Percentiles rank a stretch among this genome's conserved stretches.
Evolutionary conservation across 2,329 filamentous ascomycete species (phyloP).

Genomic region (Xylariomycetidae sp.): DNA sequence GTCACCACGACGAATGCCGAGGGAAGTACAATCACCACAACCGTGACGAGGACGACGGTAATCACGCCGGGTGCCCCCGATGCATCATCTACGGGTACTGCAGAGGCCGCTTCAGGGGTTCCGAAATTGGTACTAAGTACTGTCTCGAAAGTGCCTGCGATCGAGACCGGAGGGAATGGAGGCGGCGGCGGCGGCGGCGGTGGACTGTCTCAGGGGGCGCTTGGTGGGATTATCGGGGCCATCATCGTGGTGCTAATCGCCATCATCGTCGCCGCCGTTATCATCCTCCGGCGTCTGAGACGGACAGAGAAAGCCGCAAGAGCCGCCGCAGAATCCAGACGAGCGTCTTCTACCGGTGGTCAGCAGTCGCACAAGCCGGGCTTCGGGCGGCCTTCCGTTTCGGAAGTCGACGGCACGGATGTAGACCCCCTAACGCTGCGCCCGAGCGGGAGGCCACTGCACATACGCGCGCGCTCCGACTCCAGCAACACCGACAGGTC

Average conservation of each 20-base stretch:
- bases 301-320: conserved; percentile 37
- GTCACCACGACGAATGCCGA: conserved; percentile 41
- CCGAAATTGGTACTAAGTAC: conserved; percentile 41
- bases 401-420: conserved; percentile 39
- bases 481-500: conserved; percentile 6
- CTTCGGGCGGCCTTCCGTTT: conserved; percentile 34
- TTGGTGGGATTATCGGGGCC: conserved; percentile 52
- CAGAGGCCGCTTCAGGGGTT: conserved; percentile 22
- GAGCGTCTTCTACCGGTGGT: conserved; percentile 26
- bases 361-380: conserved; percentile 32
- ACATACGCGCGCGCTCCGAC: conserved; percentile 15
- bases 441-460: conserved; percentile 19
- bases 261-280: conserved; percentile 40
- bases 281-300: conserved; percentile 48
- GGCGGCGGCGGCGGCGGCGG: conserved; percentile 20
- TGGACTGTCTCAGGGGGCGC: conserved; percentile 34
- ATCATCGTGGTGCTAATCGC: conserved; percentile 43
- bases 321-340: conserved; percentile 30
- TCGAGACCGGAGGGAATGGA: conserved; percentile 17
- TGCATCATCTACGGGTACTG: conserved; percentile 20
- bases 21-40: conserved; percentile 35
- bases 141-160: conserved; percentile 35
- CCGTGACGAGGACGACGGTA: conserved; percentile 34
- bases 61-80: conserved; percentile 24
- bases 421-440: conserved; percentile 35